Evolutionary conservation across 192 early-diverging fungal genomes (phyloP), one percentile per base, ranked within the genome.

Genomic region (Entomortierella beljakovae): DNA sequence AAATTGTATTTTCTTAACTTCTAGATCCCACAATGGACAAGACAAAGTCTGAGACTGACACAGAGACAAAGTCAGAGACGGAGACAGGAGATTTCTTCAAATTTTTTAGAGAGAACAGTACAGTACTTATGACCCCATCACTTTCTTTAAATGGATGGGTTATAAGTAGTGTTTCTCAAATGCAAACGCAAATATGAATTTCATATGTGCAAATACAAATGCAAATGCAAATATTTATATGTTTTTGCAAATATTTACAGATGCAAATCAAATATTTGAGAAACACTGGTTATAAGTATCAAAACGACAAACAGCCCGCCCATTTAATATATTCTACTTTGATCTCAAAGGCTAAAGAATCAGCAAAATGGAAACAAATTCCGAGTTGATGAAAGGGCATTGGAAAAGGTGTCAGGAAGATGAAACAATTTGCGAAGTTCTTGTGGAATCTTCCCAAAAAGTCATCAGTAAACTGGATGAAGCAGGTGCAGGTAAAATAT

Each of bases 81-180:
- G 13, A 38, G 37, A 38, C 37, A 38, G 37, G 26, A 37, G 15
- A 59, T 11, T 25, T 50, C 46, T 34, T 49, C 28, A n/a, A 49
- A n/a, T 50, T 62, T 34, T 62, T 62, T 18, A 13, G 48, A 1
- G 48, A 62, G 11, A 33, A 50, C 0, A 31, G 49, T 32, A 50
- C 0, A 31, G 49, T 32, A 32, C 26, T 6, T 46, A 18, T 34
- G 60, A 62, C 9, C 60, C 60, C 32, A 62, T 50, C 48, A 62
- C 60, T 0, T 62, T 62, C 60, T 62, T 62, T 29, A 62, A 1
- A n/a, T 62, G 60, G 46, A 62, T 31, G 60, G 48, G 32, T 18
- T 62, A 50, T n/a, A n/a, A n/a, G n/a, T n/a, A n/a, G n/a, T n/a
- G n/a, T n/a, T n/a, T n/a, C n/a, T n/a, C n/a, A n/a, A n/a, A n/a